These are phyloP conservation scores for Globisporangium viniferum DNA, from an alignment of 352 stramenopile genomes.

Conservation along the genomic window DNA sequence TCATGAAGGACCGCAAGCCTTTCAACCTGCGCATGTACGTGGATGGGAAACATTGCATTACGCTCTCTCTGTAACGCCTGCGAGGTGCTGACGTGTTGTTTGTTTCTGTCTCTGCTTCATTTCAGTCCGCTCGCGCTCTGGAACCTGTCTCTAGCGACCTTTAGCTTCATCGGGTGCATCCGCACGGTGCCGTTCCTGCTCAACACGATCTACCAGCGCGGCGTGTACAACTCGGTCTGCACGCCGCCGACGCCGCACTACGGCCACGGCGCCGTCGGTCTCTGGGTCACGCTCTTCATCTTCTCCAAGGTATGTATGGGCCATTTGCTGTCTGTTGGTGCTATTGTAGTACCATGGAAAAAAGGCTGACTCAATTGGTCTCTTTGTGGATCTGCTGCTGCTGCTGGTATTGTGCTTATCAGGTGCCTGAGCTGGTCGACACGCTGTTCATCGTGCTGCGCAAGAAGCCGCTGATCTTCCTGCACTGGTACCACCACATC, in stretches of 20 bases:
- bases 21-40: slow-evolving; percentile 75
- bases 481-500: slow-evolving; percentile 99
- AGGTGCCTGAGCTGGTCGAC: slow-evolving; percentile 93
- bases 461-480: slow-evolving; percentile 96
- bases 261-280: slow-evolving; percentile 55
- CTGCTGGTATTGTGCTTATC: slow-evolving; percentile 13
- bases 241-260: slow-evolving; percentile 65
- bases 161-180: slow-evolving; percentile 75
- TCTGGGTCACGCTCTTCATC: slow-evolving; percentile 86
- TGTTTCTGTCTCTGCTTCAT: background rate
- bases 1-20: slow-evolving; percentile 77
- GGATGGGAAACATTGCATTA: no score
- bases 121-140: slow-evolving; percentile 57
- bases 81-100: no score
- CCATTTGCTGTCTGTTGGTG: background rate
- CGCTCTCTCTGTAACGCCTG: no score
- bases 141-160: slow-evolving; percentile 76
- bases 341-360: background rate
- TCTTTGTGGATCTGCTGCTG: background rate
- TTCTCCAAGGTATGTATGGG: slow-evolving; percentile 71
- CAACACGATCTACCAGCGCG: slow-evolving; percentile 71
- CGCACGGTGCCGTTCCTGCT: slow-evolving; percentile 81
- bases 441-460: slow-evolving; percentile 97
- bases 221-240: slow-evolving; percentile 84
- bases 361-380: slow-evolving; percentile 12